Base-by-base conservation (phyloP, 2,329 filamentous ascomycete species). In the Penicillium palitans region DNA sequence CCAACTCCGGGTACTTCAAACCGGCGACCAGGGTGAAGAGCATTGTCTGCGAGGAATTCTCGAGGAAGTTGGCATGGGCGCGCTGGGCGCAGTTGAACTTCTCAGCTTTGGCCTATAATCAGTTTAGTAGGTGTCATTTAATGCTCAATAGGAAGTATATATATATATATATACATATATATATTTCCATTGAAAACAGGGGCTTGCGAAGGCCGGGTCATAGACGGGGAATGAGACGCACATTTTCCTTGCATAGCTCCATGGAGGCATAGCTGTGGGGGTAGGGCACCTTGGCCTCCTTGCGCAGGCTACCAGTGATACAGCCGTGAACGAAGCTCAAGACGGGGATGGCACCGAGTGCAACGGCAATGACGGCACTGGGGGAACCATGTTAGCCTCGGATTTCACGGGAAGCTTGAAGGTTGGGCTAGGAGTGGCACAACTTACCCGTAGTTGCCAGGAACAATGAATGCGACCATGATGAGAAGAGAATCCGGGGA, bases 41-140 rank as follows among this genome's bases (percentile, higher is more conserved):
- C 46, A 84, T 77, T 5, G 80, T 79, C 55, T 79, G 77, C 2
- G 80, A 67, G 61, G 83, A 78, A 71, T 86, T 84, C 74, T 88
- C 85, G 64, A 83, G 73, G 73, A 81, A 85, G 73, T 87, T 87
- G 68, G 78, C 76, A 76, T 85, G 83, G 19, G 82, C 79, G 63
- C 83, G 78, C 66, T 85, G 82, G 25, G 82, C 83, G 74, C 79
- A 80, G 69, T 81, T 81, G 72, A 81, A 81, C 56, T 78, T 68
- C 58, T 81, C 72, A 31, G 79, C 78, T 48, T 72, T 74, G 60
- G 72, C 63, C 76, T 78, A 61, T 44, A 29, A 52, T 46, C 12
- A 25, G 21, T 41, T 55, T 42, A 60, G 42, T 50, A 31, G 15
- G 15, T 31, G 33, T 9, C 6, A 31, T 31, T 24, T 12, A 13